Base-by-base conservation (phyloP, 2,329 filamentous ascomycete species). In the Xylaria sp. region DNA sequence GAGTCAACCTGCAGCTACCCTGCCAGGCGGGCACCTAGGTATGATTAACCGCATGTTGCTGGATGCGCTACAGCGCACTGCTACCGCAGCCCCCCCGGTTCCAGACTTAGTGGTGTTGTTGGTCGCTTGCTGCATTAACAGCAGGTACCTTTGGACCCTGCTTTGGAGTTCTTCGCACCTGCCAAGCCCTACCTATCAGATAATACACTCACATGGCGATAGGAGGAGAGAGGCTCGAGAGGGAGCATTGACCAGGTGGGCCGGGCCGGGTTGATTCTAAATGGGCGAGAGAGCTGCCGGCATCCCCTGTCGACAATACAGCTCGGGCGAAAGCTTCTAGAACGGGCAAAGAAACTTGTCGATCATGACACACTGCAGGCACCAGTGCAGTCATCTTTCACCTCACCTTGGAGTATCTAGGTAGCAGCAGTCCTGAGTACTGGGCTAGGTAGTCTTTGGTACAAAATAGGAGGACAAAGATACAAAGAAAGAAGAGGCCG, bases 281-380 rank as follows among this genome's bases (percentile, higher is more conserved):
- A 31, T 48, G 52, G 52, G 56, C 25, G 65, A 63, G 20, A 31
- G 23, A 28, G 12, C 15, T 57, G 34, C 56, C 56, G 46, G 64
- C 50, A 63, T 63, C 66, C 69, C 69, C 34, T 60, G 63, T 62
- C 63, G 50, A 46, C 31, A 7, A 13, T 4, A 48, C 51, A 70
- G 73, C 73, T 74, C 55, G 71, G 28, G 64, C 69, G 67, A 76
- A 39, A 52, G 60, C 44, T 76, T 77, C 75, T 72, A 70, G 75
- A 76, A 77, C 54, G 44, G 68, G 72, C 12, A 73, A 69, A 62
- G 73, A 73, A 73, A 37, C 13, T 31, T 63, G 69, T 34, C 62
- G 69, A 67, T 72, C 65, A 67, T 68, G 58, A 61, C 68, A 55
- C 28, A 69, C 51, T 69, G 60, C 58, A 63, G 63, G 57, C 63